Base-by-base conservation (phyloP, 2,329 filamentous ascomycete genomes). In the Fusarium beomiforme region DNA sequence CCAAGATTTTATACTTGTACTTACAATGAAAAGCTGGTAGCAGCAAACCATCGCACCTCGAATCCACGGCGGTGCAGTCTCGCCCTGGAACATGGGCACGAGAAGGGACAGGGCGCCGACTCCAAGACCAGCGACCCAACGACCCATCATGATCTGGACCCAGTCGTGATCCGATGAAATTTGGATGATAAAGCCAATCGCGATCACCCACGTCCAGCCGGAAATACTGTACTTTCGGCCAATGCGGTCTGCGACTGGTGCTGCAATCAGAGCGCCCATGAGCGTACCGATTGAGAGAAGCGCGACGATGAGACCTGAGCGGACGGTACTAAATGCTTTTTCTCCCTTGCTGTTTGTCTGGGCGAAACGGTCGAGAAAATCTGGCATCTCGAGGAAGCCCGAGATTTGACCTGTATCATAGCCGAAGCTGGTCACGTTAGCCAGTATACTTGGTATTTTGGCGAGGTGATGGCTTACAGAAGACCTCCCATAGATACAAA, bases 31-130 rank as follows among this genome's bases (percentile, higher is more conserved):
- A 6, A 93, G 84, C 81, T 93, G 91, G 79, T 93, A 93, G 16
- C 86, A 86, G 49, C 86, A 86, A 51, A 93, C 88, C 69, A 93
- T 85, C 8, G 88, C 85, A 59, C 90, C 91, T 70, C 91, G 86
- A 53, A 93, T 88, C 78, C 89, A 89, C 17, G 89, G 85, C 0
- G 91, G 91, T 9, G 89, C 88, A 9, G 87, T 91, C 79, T 93
- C 91, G n/a, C 88, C 88, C 75, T 92, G 90, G 77, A 92, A 93
- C 88, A 93, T 90, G n/a, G 90, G 90, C 0, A 91, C 89, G 16
- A 90, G 80, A 8, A 92, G 86, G 13, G 87, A 90, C 3, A 92
- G 79, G 0, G 87, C 88, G 59, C 91, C 91, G 43, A 93, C 90
- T 17, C 90, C 90, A 3, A 92, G 82, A 55, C 91, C 91, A 17